Evolutionary conservation across 129 eudicot species (phyloP), one percentile per base, ranked within the genome.

Genomic region (Saussurea involucrata): DNA sequence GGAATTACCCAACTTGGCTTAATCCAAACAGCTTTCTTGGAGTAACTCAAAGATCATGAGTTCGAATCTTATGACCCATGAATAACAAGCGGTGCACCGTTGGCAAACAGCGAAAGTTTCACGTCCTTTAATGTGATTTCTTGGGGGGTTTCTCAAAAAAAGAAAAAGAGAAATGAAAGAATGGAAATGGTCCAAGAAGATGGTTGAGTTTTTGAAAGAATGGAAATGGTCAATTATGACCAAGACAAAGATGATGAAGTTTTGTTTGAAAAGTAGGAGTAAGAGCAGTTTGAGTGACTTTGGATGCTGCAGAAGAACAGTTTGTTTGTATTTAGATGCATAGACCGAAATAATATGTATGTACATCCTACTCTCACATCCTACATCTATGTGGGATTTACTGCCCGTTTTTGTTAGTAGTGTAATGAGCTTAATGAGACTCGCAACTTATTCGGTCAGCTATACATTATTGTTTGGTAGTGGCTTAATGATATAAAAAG

Each of bases 241-340:
- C 68, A 72, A 32, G 32, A 27, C 70, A 67, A 33, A 66, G 46
- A 58, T 67, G 63, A 70, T 58, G 34, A 25, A 66, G 63, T 57
- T 65, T 25, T 73, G 37, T 73, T 74, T 66, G 75, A 80, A 76
- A 80, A 73, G 67, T 79, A 18, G 64, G 84, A 69, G 80, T 55
- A 70, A 33, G 28, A 34, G 15, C 2, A 22, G 74, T 74, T 49
- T 72, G 22, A 73, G 76, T 25, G 58, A 63, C 76, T 81, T 69
- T 25, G 80, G 76, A 69, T 68, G 25, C 77, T 81, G 77, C 68
- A 67, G 17, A 33, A 68, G 28, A 46, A 28, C 15, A 40, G 73
- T 75, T 32, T 18, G 27, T 34, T 67, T 81, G 66, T 58, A 25
- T 29, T 15, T 53, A n/a, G 21, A 17, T 53, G 22, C 61, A 53